Evolutionary conservation across 371 early-diverging fungal genomes (phyloP).

Genomic region (Furculomyces boomerangus): DNA sequence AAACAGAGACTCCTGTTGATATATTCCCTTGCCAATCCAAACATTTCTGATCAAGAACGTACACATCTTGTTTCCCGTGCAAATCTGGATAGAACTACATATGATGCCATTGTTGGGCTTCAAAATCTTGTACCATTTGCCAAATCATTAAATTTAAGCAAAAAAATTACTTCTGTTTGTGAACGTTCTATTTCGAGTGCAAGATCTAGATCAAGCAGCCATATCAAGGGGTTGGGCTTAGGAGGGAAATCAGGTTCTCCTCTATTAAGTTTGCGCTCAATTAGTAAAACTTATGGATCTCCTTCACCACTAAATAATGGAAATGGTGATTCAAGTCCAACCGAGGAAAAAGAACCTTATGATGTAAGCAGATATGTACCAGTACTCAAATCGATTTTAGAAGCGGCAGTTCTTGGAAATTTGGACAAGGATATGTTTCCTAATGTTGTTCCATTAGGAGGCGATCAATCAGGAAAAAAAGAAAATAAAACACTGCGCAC

Average conservation of each 20-base stretch:
- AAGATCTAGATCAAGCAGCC: too few relatives aligned
- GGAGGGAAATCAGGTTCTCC: not conserved
- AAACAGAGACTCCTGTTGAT: not conserved
- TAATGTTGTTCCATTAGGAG: slow-evolving; percentile 21
- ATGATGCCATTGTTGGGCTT: not conserved
- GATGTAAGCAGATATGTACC: slow-evolving; percentile 28
- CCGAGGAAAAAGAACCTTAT: slow-evolving; percentile 15
- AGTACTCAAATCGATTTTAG: slow-evolving; percentile 16
- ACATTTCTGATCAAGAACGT: not conserved
- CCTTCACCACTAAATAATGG: not conserved
- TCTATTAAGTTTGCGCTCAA: not conserved
- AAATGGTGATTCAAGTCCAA: not conserved
- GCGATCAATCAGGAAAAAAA: not conserved
- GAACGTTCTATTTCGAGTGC: not conserved
- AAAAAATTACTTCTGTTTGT: not conserved
- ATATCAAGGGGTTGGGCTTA: too few relatives aligned
- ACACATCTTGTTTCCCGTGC: not conserved
- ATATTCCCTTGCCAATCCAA: not conserved
- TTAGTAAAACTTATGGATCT: not conserved
- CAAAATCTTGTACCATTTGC: not conserved
- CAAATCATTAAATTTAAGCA: not conserved
- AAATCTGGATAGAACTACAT: not conserved
- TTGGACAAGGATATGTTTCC: slow-evolving; percentile 24
- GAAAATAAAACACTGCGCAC: not conserved
- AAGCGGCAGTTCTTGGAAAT: slow-evolving; percentile 13